phyloP scores from a whole-genome alignment of 371 early-diverging fungal genomes.

The Chytridium lagenaria region DNA sequence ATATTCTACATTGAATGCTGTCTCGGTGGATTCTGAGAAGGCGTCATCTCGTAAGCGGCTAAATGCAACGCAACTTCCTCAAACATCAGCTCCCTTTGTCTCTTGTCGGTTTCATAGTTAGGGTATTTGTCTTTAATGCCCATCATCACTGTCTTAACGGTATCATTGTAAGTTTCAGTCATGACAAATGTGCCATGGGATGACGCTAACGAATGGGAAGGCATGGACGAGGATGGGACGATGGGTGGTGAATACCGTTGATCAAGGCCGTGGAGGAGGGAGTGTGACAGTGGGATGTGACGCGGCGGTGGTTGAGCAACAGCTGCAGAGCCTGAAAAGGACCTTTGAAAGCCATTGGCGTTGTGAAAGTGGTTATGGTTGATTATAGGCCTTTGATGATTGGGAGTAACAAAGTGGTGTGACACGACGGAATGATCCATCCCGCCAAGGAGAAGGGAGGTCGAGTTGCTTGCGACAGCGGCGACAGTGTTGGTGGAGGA shows the following conservation, averaged over 20 bases:
- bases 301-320: neutral
- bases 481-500: neutral
- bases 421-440: neutral
- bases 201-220: neutral
- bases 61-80: slow-evolving; percentile 6
- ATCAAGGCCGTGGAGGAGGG: neutral
- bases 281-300: neutral
- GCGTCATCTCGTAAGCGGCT: neutral
- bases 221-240: neutral
- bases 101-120: neutral
- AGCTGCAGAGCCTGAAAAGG: no score
- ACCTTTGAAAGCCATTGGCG: neutral
- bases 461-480: neutral
- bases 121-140: neutral
- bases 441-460: no score
- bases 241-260: neutral
- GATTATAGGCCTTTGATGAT: neutral
- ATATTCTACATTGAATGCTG: no score
- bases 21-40: no score
- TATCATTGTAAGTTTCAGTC: neutral
- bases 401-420: neutral
- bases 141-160: neutral
- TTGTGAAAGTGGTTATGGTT: neutral
- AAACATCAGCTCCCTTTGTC: neutral
- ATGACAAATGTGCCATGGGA: neutral